Base-by-base conservation (phyloP, 768 basidiomycete species). In the Hypholoma fasciculare region DNA sequence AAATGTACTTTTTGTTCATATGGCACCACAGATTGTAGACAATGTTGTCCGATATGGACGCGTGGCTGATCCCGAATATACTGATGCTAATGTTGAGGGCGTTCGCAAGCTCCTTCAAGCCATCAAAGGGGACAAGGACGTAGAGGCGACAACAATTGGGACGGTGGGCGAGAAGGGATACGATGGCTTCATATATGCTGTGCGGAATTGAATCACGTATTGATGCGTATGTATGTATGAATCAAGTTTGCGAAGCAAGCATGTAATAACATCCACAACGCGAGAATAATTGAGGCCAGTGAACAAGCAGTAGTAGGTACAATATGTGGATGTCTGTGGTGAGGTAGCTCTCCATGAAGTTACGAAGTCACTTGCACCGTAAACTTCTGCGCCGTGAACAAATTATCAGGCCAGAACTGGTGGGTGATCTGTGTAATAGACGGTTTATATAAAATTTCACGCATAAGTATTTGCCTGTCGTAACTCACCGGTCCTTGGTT, bases 11-110 rank as follows among this genome's bases (percentile, higher is more conserved):
- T 17, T 11, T 30, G 12, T 26, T 34, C 6, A 7, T 34, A 7
- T 34, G 6, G 30, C 36, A 19, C 5, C 27, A 17, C 26, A 83
- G 81, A 80, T 85, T 59, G 81, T 86, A 11, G 85, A 87, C 66
- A 87, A 87, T 62, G 81, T 85, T 26, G 83, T 83, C 6, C 77
- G 82, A 7, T 64, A 75, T 26, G 84, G 80, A 4, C 67, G 65
- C 6, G 81, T 84, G 0, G 72, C 80, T 1, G 76, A 83, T 60
- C 74, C 70, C 0, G 61, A 67, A 4, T 65, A 65, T 48, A 61
- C 65, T 7, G 73, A 77, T 51, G 37, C 55, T 0, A 67, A 63
- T 17, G 62, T 77, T 6, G 78, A 82, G 51, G 84, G 83, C n/a
- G 78, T 83, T 5, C 72, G 84, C 20, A 64, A 55, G 17, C 69